Conservation (phyloP, 2,329 filamentous ascomycete species). For the Nemania sp. region DNA sequence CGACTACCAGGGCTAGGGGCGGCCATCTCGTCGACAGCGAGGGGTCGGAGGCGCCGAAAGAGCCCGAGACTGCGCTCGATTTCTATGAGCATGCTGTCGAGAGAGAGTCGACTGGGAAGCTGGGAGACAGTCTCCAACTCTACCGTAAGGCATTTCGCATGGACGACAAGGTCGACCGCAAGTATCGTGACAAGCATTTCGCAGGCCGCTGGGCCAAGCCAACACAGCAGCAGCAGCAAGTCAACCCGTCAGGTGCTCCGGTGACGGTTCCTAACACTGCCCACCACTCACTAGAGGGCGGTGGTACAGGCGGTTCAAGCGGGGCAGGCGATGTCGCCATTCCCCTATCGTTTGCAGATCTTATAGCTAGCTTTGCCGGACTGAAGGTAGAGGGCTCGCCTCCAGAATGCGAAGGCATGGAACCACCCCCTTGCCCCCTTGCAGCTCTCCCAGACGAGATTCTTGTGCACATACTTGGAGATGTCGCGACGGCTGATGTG, state of each 20-base stretch:
- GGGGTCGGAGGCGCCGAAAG: slow-evolving; percentile 21
- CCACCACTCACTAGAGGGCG: slow-evolving; percentile 59
- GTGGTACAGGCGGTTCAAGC: not conserved
- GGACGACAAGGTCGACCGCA: slow-evolving; percentile 80
- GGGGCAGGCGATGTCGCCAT: slow-evolving; percentile 31
- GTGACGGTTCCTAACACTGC: slow-evolving; percentile 56
- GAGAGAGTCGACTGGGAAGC: slow-evolving; percentile 79
- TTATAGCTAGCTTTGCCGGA: slow-evolving; percentile 75
- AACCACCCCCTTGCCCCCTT: slow-evolving; percentile 78
- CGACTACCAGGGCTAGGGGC: slow-evolving; percentile 9
- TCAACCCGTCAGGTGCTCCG: slow-evolving; percentile 48
- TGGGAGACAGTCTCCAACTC: slow-evolving; percentile 84
- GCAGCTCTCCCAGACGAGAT: slow-evolving; percentile 80
- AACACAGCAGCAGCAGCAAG: slow-evolving; percentile 21
- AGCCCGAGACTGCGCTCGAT: slow-evolving; percentile 69
- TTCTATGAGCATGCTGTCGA: slow-evolving; percentile 92
- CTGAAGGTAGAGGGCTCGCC: slow-evolving; percentile 69
- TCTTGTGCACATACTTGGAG: slow-evolving; percentile 73
- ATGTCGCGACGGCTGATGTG: slow-evolving; percentile 74
- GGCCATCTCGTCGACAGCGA: slow-evolving; percentile 25
- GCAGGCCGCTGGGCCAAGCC: slow-evolving; percentile 61
- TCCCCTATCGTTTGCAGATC: slow-evolving; percentile 62
- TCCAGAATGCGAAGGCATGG: slow-evolving; percentile 71
- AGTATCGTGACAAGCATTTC: slow-evolving; percentile 91
- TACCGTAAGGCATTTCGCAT: slow-evolving; percentile 93